Base-by-base conservation (phyloP, 805 yeast species). In the Lipomyces japonicus region DNA sequence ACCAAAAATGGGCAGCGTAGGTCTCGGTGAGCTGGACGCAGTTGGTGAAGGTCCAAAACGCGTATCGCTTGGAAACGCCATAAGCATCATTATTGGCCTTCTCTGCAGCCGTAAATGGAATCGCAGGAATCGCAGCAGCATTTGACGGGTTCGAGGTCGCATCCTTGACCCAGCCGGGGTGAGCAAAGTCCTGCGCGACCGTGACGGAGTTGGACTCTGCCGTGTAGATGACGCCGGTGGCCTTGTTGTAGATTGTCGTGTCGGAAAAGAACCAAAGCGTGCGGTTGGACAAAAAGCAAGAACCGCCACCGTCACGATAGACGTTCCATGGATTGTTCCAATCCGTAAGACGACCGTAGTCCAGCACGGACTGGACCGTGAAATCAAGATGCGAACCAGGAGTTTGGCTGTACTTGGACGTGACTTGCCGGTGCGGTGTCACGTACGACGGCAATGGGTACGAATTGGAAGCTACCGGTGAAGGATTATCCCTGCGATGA, bases 271-370 rank as follows among this genome's bases (percentile, higher is more conserved):
- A 39, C 53, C 53, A 50, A 24, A 50, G n/a, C 12, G 46, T 47
- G 7, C 36, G 36, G 53, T 46, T 48, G 14, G 37, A 14, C 26
- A 50, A 30, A 16, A 39, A 6, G 44, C 53, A 50, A 2, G 46
- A 31, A 14, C 53, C 53, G 22, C 51, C 53, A 28, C 46, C 53
- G 40, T 41, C 53, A n/a, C 53, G 50, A 36, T 46, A 34, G 34
- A 50, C 10, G 7, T 9, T 14, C 25, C 47, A 50, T 7, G 19
- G 28, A 23, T 40, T 47, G 19, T 14, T 14, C 25, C 21, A 36
- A 25, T 50, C 53, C 6, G 41, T 46, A 6, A 50, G 32, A 12
- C 16, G n/a, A 38, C 53, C 53, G 6, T 7, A 41, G 32, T 48
- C 45, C 14, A 14, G 24, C 22, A 37, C 42, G 9, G 26, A 22